Evolutionary conservation across 2,329 filamentous ascomycete species (phyloP).

Genomic region (Neonectria coccinea): DNA sequence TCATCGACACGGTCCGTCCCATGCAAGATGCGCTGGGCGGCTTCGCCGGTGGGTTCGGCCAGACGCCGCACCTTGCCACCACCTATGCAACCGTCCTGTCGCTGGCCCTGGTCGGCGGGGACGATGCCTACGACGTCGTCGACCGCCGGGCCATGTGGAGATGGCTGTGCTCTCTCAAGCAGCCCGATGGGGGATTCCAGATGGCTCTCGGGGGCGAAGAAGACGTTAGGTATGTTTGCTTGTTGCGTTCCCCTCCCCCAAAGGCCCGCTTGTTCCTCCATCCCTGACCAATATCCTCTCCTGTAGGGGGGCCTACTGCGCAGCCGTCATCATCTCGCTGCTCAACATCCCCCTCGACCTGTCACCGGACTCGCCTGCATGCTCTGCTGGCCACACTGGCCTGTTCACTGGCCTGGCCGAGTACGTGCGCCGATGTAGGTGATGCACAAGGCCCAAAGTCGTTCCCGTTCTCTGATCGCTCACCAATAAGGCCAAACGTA

Average conservation of each 20-base stretch:
- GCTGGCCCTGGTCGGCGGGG: constrained; percentile 81
- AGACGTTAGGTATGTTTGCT: constrained; percentile 79
- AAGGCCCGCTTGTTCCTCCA: constrained; percentile 36
- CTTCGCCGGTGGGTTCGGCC: constrained; percentile 93
- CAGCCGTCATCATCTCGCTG: constrained; percentile 84
- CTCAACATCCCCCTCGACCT: constrained; percentile 86
- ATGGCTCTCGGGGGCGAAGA: constrained; percentile 89
- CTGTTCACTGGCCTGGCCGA: constrained; percentile 81
- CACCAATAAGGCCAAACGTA: constrained; percentile 80
- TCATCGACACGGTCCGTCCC: constrained; percentile 79
- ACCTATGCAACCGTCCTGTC: constrained; percentile 88
- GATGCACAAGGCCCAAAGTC: constrained; percentile 34
- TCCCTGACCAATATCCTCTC: constrained; percentile 30
- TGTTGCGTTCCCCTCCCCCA: constrained; percentile 3
- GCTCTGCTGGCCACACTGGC: constrained; percentile 68
- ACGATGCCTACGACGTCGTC: constrained; percentile 78
- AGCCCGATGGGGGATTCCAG: constrained; percentile 88
- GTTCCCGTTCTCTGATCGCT: constrained; percentile 34
- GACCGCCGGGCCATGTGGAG: constrained; percentile 90
- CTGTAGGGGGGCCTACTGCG: constrained; percentile 87
- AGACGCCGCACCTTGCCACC: constrained; percentile 87
- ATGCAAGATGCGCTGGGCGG: constrained; percentile 88
- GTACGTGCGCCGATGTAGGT: constrained; percentile 84
- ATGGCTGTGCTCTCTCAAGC: constrained; percentile 89
- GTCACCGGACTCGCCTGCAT: constrained; percentile 76